These are phyloP conservation scores for Aureobasidium uvarum DNA, from an alignment of 2,329 filamentous ascomycete species.

Conservation along the genomic window DNA sequence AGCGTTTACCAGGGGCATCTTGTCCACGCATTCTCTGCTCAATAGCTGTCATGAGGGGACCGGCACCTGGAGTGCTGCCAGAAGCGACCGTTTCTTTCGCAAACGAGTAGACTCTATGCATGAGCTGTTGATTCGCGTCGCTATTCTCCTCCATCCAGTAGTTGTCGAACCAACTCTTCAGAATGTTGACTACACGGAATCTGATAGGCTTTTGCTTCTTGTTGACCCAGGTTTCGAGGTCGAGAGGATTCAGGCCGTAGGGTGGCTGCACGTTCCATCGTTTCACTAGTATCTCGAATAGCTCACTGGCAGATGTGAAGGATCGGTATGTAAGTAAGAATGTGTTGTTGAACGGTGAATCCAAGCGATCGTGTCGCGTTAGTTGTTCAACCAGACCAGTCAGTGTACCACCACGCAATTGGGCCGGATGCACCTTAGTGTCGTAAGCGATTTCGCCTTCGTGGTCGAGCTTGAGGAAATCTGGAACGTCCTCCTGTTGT, in stretches of 20 bases:
- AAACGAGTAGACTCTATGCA: constrained; percentile 86
- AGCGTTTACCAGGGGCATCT: constrained; percentile 77
- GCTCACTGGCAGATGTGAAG: constrained; percentile 83
- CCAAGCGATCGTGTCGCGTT: constrained; percentile 91
- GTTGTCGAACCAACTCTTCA: constrained; percentile 97
- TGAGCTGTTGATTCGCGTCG: constrained; percentile 77
- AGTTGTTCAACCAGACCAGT: constrained; percentile 89
- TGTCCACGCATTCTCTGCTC: constrained; percentile 87
- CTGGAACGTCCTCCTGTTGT: constrained; percentile 70
- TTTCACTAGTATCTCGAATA: constrained; percentile 90
- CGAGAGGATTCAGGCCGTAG: constrained; percentile 68
- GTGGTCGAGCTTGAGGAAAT: constrained; percentile 80
- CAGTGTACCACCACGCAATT: constrained; percentile 85
- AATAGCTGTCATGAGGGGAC: constrained; percentile 77
- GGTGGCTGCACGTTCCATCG: constrained; percentile 92
- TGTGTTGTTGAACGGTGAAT: constrained; percentile 94
- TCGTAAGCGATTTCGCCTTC: constrained; percentile 91
- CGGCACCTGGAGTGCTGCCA: constrained; percentile 86
- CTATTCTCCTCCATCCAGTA: constrained; percentile 98
- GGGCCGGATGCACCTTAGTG: constrained; percentile 68
- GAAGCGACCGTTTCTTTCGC: constrained; percentile 89
- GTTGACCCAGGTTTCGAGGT: constrained; percentile 86
- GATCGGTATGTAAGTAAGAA: constrained; percentile 96
- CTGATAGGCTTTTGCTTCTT: constrained; percentile 94
- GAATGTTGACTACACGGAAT: constrained; percentile 93